A percentile compares a stretch with the other conserved stretches of the same genome.
Conservation (phyloP, 2,329 filamentous ascomycete genomes). For the Phyllosticta citrichinensis region DNA sequence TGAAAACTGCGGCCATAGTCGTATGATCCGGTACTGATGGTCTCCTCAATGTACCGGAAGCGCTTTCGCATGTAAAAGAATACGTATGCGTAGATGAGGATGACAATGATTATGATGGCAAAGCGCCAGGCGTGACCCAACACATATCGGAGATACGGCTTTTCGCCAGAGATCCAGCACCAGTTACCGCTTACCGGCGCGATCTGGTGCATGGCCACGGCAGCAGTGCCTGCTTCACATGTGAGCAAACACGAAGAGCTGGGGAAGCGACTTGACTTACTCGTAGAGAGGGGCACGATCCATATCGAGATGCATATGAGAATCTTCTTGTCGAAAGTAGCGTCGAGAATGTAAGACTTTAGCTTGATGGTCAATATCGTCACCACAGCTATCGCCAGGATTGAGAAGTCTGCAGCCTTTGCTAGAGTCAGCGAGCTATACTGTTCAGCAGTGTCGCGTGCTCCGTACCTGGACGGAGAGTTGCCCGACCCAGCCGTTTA, state of each 20-base stretch:
- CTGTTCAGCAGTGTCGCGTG: neutral
- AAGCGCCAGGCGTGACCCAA: constrained; percentile 39
- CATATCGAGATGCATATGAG: constrained; percentile 31
- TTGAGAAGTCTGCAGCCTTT: constrained; percentile 28
- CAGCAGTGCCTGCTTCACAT: neutral
- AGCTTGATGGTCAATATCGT: constrained; percentile 33
- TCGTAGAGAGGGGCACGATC: constrained; percentile 31
- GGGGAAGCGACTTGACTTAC: constrained; percentile 12
- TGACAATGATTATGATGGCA: constrained; percentile 31
- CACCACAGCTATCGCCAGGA: constrained; percentile 36
- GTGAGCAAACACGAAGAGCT: neutral
- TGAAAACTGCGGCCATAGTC: constrained; percentile 5
- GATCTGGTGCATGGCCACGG: constrained; percentile 14
- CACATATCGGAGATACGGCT: constrained; percentile 32
- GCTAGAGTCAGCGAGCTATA: neutral
- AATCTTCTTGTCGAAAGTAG: constrained; percentile 20
- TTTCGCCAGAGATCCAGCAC: constrained; percentile 36
- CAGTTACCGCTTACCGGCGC: constrained; percentile 38
- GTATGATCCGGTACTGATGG: constrained; percentile 2
- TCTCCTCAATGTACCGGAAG: constrained; percentile 1
- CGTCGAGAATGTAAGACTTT: constrained; percentile 24
- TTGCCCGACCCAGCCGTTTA: constrained; percentile 39
- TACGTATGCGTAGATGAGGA: constrained; percentile 37
- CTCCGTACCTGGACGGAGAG: constrained; percentile 34
- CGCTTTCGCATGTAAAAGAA: constrained; percentile 24